Conservation (phyloP, 1,284 basidiomycete genomes). For the Cutaneotrichosporon sp. region DNA sequence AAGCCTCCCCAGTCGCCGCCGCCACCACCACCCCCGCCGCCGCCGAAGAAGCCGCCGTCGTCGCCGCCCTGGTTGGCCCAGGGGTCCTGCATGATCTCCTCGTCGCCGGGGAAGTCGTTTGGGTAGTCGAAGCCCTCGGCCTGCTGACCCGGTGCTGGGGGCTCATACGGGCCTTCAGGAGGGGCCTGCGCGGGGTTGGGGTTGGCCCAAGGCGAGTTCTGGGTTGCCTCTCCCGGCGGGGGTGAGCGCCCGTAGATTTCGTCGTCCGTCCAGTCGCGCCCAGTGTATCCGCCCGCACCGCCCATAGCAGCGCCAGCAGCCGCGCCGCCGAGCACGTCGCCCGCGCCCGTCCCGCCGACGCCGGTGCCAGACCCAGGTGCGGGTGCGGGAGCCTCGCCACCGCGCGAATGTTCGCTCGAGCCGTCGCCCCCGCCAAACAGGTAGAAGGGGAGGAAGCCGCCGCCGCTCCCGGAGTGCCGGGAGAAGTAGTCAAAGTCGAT, state of each 20-base stretch:
- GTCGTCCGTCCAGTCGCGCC: constrained; percentile 35
- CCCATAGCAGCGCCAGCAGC: constrained; percentile 26
- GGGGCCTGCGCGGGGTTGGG: neutral
- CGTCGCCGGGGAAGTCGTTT: constrained; percentile 5
- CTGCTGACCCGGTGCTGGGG: constrained; percentile 20
- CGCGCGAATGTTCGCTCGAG: constrained; percentile 19
- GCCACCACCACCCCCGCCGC: constrained; percentile 14
- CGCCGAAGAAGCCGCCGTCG: constrained; percentile 33
- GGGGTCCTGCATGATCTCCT: constrained; percentile 28
- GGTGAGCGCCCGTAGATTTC: constrained; percentile 46
- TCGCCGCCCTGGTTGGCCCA: constrained; percentile 19
- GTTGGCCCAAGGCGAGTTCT: neutral
- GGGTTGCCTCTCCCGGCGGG: neutral
- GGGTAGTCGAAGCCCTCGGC: constrained; percentile 25
- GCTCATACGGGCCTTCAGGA: neutral
- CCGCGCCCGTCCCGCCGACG: constrained; percentile 23
- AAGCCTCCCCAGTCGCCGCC: constrained; percentile 26
- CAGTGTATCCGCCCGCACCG: constrained; percentile 3
- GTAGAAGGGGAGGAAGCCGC: constrained; percentile 53
- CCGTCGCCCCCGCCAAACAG: constrained; percentile 51
- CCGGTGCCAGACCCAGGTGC: constrained; percentile 5
- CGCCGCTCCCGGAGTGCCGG: constrained; percentile 65
- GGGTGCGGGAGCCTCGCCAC: constrained; percentile 3
- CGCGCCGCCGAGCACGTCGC: constrained; percentile 26
- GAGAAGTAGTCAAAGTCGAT: constrained; percentile 63